Evolutionary conservation across 495 filamentous ascomycete species (phyloP).

Genomic region (Penicillium herquei): DNA sequence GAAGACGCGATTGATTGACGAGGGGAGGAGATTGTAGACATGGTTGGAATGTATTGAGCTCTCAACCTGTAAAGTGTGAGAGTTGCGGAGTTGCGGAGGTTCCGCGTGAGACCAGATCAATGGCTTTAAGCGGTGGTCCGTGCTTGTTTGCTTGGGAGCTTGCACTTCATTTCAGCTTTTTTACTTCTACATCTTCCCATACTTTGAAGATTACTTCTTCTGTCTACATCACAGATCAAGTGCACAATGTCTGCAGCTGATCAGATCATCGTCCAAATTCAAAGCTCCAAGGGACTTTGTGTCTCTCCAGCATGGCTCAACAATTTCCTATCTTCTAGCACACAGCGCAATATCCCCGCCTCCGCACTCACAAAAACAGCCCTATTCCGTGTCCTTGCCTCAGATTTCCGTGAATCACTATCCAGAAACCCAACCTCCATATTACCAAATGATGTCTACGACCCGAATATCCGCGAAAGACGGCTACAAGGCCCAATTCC

Average conservation of each 20-base stretch:
- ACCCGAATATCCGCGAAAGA: constrained; percentile 52
- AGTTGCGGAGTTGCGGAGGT: constrained; percentile 1
- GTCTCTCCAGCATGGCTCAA: constrained; percentile 45
- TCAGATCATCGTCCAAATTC: constrained; percentile 45
- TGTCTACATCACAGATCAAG: neutral
- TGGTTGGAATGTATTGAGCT: constrained; percentile 31
- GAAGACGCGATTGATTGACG: constrained; percentile 69
- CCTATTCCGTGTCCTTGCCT: constrained; percentile 73
- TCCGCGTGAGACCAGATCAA: constrained; percentile 12
- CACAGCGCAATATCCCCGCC: constrained; percentile 59
- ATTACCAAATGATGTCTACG: constrained; percentile 58
- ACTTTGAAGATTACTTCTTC: neutral
- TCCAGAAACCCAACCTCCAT: constrained; percentile 46
- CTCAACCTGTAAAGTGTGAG: neutral
- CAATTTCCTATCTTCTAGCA: constrained; percentile 35
- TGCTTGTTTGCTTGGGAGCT: constrained; percentile 13
- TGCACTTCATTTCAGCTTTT: neutral
- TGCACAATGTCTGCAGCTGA: constrained; percentile 36
- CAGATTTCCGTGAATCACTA: constrained; percentile 67
- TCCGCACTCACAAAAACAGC: constrained; percentile 75
- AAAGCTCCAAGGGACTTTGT: constrained; percentile 40
- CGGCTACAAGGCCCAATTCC: constrained; percentile 58
- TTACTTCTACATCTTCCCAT: neutral
- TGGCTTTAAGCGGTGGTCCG: constrained; percentile 33
- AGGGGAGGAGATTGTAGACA: constrained; percentile 78